Base-by-base conservation (phyloP, 176 grass and related monocot genomes). In the Lolium perenne region DNA sequence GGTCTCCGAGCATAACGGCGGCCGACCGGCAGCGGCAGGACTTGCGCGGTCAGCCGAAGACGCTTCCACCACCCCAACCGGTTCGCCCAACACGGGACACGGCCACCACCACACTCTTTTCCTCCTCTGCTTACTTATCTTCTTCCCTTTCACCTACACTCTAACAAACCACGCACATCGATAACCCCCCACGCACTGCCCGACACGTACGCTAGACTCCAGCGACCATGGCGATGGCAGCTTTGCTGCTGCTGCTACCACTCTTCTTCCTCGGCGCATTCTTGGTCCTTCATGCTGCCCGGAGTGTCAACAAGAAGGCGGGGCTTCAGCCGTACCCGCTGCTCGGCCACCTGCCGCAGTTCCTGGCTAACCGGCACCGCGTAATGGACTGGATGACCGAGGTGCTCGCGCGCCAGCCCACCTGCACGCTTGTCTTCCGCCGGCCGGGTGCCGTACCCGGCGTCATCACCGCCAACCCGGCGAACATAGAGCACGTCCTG, bases 341-440 rank as follows among this genome's bases (percentile, higher is more conserved):
- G 54, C 11, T 95, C 49, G 91, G 91, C 10, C 87, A 93, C 89
- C 87, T 97, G 25, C 91, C 89, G 17, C 89, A 97, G 70, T 92
- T 82, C 67, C 9, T 97, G 4, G 74, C 84, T 20, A 97, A 97
- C 82, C 85, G 89, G 10, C 82, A 89, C 68, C 94, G 89, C 40
- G 17, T 92, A 3, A 9, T 82, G 23, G 91, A 97, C 63, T 94
- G 92, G 94, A 21, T 88, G 14, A 69, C 92, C 4, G 87, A 92
- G 18, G 47, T 38, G 48, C 49, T 97, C 8, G 55, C 49, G 15
- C n/a, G 26, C 12, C 77, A 81, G 63, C 82, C 91, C 17, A 87
- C 82, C 56, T 82, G 78, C 65, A 92, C 92, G 9, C 68, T 92
- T 40, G 62, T 82, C 22, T 62, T 95, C 60, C 86, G 65, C n/a